Base-by-base conservation (phyloP, 441 rosid species). In the Brassica hybrid region DNA sequence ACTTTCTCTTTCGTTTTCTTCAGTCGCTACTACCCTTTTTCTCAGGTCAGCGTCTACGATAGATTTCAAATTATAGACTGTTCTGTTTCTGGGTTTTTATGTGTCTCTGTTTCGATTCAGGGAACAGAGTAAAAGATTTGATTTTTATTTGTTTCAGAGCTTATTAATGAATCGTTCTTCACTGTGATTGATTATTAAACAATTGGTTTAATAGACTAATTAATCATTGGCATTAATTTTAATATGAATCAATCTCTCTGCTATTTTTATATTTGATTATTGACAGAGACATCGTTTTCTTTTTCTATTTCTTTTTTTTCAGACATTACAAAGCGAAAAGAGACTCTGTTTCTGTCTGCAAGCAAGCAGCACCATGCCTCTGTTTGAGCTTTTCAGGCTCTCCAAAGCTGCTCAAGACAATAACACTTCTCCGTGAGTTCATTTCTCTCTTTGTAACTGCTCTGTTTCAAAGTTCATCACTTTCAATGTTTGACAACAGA, bases 311-410 rank as follows among this genome's bases (percentile, higher is more conserved):
- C 32, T 45, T 43, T 32, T 59, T 77, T 63, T 81, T 76, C 69
- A 59, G 32, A 67, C 1, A 38, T 73, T 69, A 17, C 61, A 41
- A 41, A 72, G 61, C 45, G 83, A 64, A 77, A 72, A 7, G 34
- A 30, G 34, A 5, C 78, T 78, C 84, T 84, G 58, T 70, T 79
- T 73, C 73, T 76, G 17, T 48, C 36, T 65, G 19, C n/a, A 9
- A 45, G 36, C 38, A 41, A 25, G 17, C 67, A 80, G 73, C 76
- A 82, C 65, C 84, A 92, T 92, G 97, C 94, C 98, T 82, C 64
- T 90, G 76, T 94, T 86, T 83, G 98, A 94, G 92, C 87, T 88
- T 18, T 84, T 86, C 57, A 80, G 85, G 65, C 80, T 83, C 85
- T 70, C 87, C 41, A 81, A 84, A 71, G 89, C 86, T 76, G 80